Percentiles rank a stretch among this genome's conserved stretches.
phyloP scores from a whole-genome alignment of 257 asterid species.

The Orobanche coerulescens region DNA sequence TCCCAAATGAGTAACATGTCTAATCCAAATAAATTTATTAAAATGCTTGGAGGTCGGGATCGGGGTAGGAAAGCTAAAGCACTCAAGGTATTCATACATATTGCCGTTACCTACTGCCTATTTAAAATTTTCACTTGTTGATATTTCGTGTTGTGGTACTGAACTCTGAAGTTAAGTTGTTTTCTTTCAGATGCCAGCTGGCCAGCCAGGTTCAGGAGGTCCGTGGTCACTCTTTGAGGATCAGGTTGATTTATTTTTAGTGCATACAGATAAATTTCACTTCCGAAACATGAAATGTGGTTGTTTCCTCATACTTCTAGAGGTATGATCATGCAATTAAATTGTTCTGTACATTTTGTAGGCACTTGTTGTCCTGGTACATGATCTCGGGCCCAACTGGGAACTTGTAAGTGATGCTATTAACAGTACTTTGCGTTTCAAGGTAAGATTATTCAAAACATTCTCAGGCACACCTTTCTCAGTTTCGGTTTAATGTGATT shows the following conservation, averaged over 20 bases:
- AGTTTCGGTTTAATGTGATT: constrained; percentile 3
- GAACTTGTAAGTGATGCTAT: constrained; percentile 95
- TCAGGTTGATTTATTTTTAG: constrained; percentile 45
- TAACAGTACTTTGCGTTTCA: constrained; percentile 78
- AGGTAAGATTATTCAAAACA: constrained; percentile 48
- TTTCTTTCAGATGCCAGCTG: constrained; percentile 58
- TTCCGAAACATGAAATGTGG: constrained; percentile 13
- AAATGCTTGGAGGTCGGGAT: constrained; percentile 77
- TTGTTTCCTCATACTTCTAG: constrained; percentile 11
- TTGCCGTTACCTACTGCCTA: constrained; percentile 9
- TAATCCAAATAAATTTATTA: constrained; percentile 62
- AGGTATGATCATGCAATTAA: constrained; percentile 11
- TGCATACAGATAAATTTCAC: neutral
- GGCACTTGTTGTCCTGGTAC: constrained; percentile 97
- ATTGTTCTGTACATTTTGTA: constrained; percentile 26
- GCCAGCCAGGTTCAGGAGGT: constrained; percentile 65
- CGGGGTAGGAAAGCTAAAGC: constrained; percentile 71
- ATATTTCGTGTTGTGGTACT: constrained; percentile 6
- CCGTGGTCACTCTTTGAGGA: constrained; percentile 88
- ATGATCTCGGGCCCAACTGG: constrained; percentile 98
- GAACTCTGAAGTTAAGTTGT: constrained; percentile 21
- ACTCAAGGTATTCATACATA: constrained; percentile 53
- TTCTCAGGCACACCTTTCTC: constrained; percentile 10
- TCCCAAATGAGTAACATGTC: constrained; percentile 86
- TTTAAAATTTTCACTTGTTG: constrained; percentile 12